Percentiles rank a stretch among this genome's conserved stretches.
phyloP scores from a whole-genome alignment of 2,329 filamentous ascomycete species.

The Botrytis byssoidea region DNA sequence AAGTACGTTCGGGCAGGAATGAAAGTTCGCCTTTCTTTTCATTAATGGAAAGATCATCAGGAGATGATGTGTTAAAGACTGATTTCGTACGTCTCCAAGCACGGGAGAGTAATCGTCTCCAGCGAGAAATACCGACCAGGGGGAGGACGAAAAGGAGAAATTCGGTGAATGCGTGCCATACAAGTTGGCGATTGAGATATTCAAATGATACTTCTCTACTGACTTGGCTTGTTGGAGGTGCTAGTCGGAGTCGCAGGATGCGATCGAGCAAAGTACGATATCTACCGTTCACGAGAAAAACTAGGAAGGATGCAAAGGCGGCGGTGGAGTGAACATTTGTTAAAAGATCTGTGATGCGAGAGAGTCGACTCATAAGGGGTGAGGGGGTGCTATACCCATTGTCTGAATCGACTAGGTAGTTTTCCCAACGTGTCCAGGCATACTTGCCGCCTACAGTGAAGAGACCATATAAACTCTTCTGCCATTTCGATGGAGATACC shows the following conservation, averaged over 20 bases:
- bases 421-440: constrained; percentile 88
- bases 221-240: constrained; percentile 80
- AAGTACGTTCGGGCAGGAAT: constrained; percentile 89
- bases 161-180: constrained; percentile 99
- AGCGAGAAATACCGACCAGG: constrained; percentile 89
- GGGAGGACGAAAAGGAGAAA: constrained; percentile 97
- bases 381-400: constrained; percentile 68
- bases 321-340: constrained; percentile 77
- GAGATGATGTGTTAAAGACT: constrained; percentile 16
- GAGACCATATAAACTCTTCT: constrained; percentile 81
- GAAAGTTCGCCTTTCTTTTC: constrained; percentile 68
- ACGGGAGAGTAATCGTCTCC: constrained; percentile 84
- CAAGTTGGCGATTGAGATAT: constrained; percentile 93
- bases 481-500: constrained; percentile 70
- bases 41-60: constrained; percentile 45
- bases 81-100: constrained; percentile 80
- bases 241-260: constrained; percentile 77
- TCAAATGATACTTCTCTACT: constrained; percentile 94
- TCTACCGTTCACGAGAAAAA: constrained; percentile 86
- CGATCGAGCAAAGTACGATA: constrained; percentile 91
- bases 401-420: constrained; percentile 74
- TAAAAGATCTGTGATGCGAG: constrained; percentile 64
- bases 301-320: constrained; percentile 79
- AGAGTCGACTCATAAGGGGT: constrained; percentile 55
- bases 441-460: constrained; percentile 87